Base-by-base conservation (phyloP, 1,139 yeast genomes). In the Nakaseomyces sp. region DNA sequence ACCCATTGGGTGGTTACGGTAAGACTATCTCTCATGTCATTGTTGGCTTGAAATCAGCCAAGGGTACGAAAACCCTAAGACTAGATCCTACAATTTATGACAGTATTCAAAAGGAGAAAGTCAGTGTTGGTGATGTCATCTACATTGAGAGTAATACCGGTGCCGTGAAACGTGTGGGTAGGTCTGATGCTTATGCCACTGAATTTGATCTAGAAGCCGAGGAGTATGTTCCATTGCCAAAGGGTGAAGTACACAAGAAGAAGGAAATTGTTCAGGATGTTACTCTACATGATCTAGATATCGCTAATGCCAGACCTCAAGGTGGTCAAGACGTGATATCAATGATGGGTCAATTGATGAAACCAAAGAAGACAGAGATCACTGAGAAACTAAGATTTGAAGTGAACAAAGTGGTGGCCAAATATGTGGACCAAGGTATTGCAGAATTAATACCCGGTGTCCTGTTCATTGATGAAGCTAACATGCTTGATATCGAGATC, bases 391-490 rank as follows among this genome's bases (percentile, higher is more conserved):
- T 91, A 61, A 79, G 99, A 64, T 71, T 74, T 37, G 98, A 91
- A 68, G 96, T 91, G 53, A 89, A 91, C 70, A 88, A 86, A 67
- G 95, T 91, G 47, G 99, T 91, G 36, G 86, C 93, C 52, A 87
- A 88, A 64, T 91, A 91, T 67, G 89, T 91, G 48, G 96, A 89
- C 63, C 97, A 91, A 69, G 98, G 98, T 50, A 87, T 91, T 46
- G 99, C 99, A 15, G 99, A 91, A 68, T 73, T 91, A 47, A 89
- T 91, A 47, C 99, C 99, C 1, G 99, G 99, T 58, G 99, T 91
- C 26, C 72, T 91, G 60, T 91, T 91, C 67, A 91, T 91, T 57
- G 98, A 91, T 66, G 98, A 91, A 68, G 98, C 89, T 24, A 91
- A 91, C 69, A 91, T 91, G 98, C 75, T 91, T 57, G 98, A 91